Conservation (phyloP, 2,329 filamentous ascomycete species). For the Bipolaris oryzae region DNA sequence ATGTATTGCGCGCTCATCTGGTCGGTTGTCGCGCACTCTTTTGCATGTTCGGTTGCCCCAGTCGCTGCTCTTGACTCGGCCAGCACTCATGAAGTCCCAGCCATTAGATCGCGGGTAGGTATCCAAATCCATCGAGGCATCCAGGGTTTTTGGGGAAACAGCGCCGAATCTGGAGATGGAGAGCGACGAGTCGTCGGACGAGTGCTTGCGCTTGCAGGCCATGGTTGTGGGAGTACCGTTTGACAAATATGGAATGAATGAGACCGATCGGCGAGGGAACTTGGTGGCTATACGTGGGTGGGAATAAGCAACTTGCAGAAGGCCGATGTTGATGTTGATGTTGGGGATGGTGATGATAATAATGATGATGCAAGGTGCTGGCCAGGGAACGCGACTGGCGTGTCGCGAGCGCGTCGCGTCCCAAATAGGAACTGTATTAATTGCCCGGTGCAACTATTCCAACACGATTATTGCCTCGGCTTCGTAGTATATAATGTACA, state of each 20-base stretch:
- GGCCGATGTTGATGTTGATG: constrained; percentile 19
- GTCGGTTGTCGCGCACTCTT: constrained; percentile 63
- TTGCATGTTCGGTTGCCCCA: constrained; percentile 65
- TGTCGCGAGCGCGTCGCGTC: constrained; percentile 20
- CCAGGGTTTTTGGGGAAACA: constrained; percentile 25
- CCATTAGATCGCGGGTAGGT: constrained; percentile 15
- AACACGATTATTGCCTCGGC: neutral
- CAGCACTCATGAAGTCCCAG: constrained; percentile 36
- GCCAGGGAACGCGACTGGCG: constrained; percentile 17
- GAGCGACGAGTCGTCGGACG: constrained; percentile 53
- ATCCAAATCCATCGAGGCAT: constrained; percentile 38
- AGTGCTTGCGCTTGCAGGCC: constrained; percentile 65
- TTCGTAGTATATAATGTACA: no score
- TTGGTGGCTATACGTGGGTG: neutral
- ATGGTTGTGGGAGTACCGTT: constrained; percentile 42
- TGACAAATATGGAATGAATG: neutral
- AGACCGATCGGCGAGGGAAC: neutral
- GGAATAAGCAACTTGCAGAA: neutral
- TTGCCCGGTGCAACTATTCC: neutral
- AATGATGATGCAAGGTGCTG: constrained; percentile 35
- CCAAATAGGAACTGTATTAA: neutral
- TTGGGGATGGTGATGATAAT: constrained; percentile 6
- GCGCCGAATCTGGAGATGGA: constrained; percentile 49
- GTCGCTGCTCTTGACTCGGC: constrained; percentile 45
- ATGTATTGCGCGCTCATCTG: constrained; percentile 61